phyloP scores from a whole-genome alignment of 192 early-diverging fungal species.

The Umbelopsis vinacea region DNA sequence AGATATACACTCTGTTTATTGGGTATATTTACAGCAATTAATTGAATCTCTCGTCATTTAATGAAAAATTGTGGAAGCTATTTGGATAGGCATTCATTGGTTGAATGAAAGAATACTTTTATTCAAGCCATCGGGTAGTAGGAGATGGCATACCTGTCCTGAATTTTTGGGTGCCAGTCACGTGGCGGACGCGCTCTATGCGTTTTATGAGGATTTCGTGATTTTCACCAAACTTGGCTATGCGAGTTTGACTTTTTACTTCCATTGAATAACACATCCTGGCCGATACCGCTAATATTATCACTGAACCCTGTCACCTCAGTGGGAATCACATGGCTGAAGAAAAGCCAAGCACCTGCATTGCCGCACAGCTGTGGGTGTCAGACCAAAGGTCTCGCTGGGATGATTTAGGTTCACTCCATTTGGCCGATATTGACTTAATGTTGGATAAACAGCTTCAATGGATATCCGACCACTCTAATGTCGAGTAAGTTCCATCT shows the following conservation, averaged over 20 bases:
- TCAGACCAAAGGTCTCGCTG: conserved; percentile 14
- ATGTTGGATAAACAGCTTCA: conserved; percentile 10
- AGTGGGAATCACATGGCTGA: conserved; percentile 13
- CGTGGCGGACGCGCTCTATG: background rate
- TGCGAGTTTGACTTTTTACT: background rate
- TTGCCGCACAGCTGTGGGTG: conserved; percentile 11
- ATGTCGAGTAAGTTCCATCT: background rate
- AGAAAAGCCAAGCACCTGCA: conserved; percentile 12
- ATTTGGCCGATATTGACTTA: conserved; percentile 18
- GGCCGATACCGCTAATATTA: background rate
- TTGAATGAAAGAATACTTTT: too few relatives aligned
- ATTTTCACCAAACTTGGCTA: background rate
- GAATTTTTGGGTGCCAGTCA: background rate
- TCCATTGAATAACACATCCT: background rate
- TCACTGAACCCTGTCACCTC: background rate
- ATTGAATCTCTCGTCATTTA: too few relatives aligned
- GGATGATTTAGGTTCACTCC: conserved; percentile 10
- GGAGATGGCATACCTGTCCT: too few relatives aligned
- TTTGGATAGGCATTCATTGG: too few relatives aligned
- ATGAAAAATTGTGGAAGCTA: too few relatives aligned
- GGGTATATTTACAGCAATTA: too few relatives aligned
- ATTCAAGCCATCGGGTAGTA: too few relatives aligned
- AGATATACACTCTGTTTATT: too few relatives aligned
- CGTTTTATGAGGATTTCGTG: background rate
- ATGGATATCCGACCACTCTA: conserved; percentile 3